phyloP scores from a whole-genome alignment of 805 yeast genomes.

The Kazachstania africana region DNA sequence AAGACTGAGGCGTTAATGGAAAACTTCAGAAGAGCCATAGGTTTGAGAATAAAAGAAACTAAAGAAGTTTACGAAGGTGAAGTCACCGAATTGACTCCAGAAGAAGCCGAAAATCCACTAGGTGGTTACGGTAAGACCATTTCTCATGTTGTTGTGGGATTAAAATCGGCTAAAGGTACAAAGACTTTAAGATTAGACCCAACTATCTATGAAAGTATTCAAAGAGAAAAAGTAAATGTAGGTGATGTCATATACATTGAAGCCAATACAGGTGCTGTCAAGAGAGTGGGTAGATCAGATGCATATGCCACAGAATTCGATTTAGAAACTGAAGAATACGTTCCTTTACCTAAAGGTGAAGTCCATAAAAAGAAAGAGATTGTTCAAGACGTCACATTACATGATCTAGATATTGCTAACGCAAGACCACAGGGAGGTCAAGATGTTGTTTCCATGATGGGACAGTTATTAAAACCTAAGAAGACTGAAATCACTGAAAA shows the following conservation, averaged over 20 bases:
- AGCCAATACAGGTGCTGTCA: slow-evolving; percentile 94
- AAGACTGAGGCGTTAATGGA: slow-evolving; percentile 96
- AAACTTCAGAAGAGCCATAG: slow-evolving; percentile 91
- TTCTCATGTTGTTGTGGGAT: slow-evolving; percentile 84
- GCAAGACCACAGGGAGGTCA: slow-evolving; percentile 97
- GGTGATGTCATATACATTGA: slow-evolving; percentile 98
- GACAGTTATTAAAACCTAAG: slow-evolving; percentile 88
- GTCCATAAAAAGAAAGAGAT: slow-evolving; percentile 96
- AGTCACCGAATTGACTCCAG: slow-evolving; percentile 89
- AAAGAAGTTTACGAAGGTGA: slow-evolving; percentile 98
- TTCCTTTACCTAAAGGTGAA: slow-evolving; percentile 97
- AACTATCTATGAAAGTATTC: slow-evolving; percentile 83
- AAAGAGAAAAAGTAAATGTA: slow-evolving; percentile 84
- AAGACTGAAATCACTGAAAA: slow-evolving; percentile 97
- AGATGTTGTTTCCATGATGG: slow-evolving; percentile 91
- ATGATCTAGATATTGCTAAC: slow-evolving; percentile 92
- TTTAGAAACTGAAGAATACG: slow-evolving; percentile 96
- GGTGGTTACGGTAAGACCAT: slow-evolving; percentile 98
- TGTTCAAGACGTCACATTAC: slow-evolving; percentile 93
- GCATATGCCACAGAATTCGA: slow-evolving; percentile 98
- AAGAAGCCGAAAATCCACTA: slow-evolving; percentile 90
- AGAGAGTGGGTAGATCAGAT: slow-evolving; percentile 95
- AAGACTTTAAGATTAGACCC: slow-evolving; percentile 86
- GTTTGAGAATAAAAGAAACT: slow-evolving; percentile 89
- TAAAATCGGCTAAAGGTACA: slow-evolving; percentile 85